These are phyloP conservation scores for Tolypocladium inflatum DNA, from an alignment of 2,329 filamentous ascomycete genomes.

Conservation along the genomic window DNA sequence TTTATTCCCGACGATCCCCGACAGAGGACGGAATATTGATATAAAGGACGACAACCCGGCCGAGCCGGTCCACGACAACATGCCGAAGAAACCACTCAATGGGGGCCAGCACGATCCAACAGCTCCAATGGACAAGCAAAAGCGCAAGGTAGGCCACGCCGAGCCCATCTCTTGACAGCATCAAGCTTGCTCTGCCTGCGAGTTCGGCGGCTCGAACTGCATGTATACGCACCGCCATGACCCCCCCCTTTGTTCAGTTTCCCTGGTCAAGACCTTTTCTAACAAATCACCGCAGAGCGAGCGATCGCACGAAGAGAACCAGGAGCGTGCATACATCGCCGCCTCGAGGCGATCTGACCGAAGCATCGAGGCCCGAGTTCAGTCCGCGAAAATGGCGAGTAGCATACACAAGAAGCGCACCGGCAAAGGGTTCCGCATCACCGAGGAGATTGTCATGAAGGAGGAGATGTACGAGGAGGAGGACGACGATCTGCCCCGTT, in stretches of 20 bases:
- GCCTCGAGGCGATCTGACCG: constrained; percentile 81
- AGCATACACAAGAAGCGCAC: constrained; percentile 84
- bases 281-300: constrained; percentile 44
- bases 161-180: no score
- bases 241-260: no score
- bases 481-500: constrained; percentile 67
- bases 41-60: not conserved
- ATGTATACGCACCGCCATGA: no score
- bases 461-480: constrained; percentile 97
- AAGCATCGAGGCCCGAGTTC: constrained; percentile 76
- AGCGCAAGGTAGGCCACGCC: not conserved
- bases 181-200: not conserved
- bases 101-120: not conserved
- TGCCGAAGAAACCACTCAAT: not conserved
- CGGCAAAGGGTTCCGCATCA: constrained; percentile 71
- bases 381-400: constrained; percentile 82
- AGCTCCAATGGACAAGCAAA: not conserved
- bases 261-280: not conserved
- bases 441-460: constrained; percentile 75
- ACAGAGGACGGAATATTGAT: not conserved
- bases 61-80: not conserved
- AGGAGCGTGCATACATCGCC: constrained; percentile 84
- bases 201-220: not conserved
- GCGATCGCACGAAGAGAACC: constrained; percentile 71
- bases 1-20: not conserved